Evolutionary conservation across 768 basidiomycete genomes (phyloP), one percentile per base, ranked within the genome.

Genomic region (Cystobasidium ongulense): DNA sequence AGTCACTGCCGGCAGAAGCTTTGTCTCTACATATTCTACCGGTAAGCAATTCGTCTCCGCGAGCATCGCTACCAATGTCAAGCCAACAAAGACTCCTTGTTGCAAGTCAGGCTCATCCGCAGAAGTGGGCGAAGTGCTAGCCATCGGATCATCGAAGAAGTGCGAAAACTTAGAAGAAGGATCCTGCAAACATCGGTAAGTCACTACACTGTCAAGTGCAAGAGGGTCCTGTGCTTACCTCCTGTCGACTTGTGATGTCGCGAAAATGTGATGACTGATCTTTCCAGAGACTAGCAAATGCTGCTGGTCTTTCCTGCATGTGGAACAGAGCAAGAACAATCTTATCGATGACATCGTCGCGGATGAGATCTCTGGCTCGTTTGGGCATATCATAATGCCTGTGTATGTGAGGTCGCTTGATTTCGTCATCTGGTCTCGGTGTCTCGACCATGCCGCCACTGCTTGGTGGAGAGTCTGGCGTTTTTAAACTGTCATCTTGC

Each of bases 81-180:
- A 29, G 25, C 57, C 57, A 2, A 59, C 57, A 21, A 59, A 59
- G 2, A 11, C 25, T 13, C 29, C 57, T 31, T 59, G 57, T 27
- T 59, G 57, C 3, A 11, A 5, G 21, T 59, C 57, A 21, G 57
- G 57, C 57, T 59, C 57, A 27, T 59, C 25, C 15, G 25, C 57
- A 21, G 57, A 29, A 29, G 11, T 27, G 11, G 23, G 57, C 13
- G 57, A 59, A 27, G 57, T 59, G 25, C 23, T 27, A 13, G 27
- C 57, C 33, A 59, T 59, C 5, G 57, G 57, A 35, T 59, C 57
- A 31, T 59, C 57, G 57, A 59, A 59, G 27, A 59, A 59, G 25
- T 59, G 57, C 13, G 57, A 59, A 35, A 59, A 59, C 33, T 59
- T 59, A 21, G 57, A 59, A 27, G 57, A 59, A 2, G 57, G 7